Base-by-base conservation (phyloP, 805 yeast species). In the Kazachstania kunashirensis region DNA sequence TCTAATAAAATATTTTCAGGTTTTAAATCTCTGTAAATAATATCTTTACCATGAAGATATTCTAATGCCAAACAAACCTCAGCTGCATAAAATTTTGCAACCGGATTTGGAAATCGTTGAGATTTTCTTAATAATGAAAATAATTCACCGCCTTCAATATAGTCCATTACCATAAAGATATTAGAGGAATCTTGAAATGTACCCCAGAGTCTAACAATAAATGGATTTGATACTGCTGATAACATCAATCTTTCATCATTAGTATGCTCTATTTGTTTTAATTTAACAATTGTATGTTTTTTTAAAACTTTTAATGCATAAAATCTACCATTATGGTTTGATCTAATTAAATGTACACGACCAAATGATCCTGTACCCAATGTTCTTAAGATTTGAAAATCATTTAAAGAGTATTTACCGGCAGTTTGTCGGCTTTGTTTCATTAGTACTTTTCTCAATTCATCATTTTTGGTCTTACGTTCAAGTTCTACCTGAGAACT, bases 311-410 rank as follows among this genome's bases (percentile, higher is more conserved):
- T 86, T 63, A 86, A 79, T 14, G 96, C 96, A 56, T 86, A 86
- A 57, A 73, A 86, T 28, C 95, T 71, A 18, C 89, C 84, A 61
- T 86, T 86, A 61, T 86, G 95, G 24, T 81, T 83, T 3, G 86
- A 76, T 29, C 92, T 67, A 6, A 84, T 94, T 38, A 86, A 65
- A 61, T 86, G 96, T 28, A 86, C 96, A 42, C 96, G 70, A 17
- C 96, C 96, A 63, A 86, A 86, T 2, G 95, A 85, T 1, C 96
- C 96, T 0, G 96, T 86, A 1, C 96, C 96, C 39, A 86, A 66
- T 2, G 96, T 86, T 45, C 95, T 70, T 68, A 81, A 70, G 41
- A 85, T 77, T 48, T 77, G 79, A 55, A 86, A 86, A 63, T 86
- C 96, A 17, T 68, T 59, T 14, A 86, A 61, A n/a, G 81, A 71